phyloP scores from a whole-genome alignment of 768 basidiomycete genomes.

The Leccinum subtestaceum region DNA sequence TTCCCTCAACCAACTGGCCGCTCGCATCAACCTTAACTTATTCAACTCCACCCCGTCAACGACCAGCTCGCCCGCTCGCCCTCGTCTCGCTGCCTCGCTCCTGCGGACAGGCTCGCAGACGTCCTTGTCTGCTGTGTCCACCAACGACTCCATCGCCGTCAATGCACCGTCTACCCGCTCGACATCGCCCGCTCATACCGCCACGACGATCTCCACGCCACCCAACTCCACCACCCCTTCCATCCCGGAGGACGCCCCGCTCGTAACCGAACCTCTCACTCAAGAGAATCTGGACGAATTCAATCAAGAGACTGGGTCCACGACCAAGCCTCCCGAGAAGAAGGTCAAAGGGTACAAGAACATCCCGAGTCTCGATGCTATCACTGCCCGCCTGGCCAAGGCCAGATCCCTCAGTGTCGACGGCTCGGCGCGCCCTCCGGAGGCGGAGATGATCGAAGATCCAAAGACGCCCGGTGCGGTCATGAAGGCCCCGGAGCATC shows the following conservation, averaged over 20 bases:
- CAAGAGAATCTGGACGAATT: conserved; percentile 64
- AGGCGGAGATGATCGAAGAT: conserved; percentile 76
- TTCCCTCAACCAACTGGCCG: conserved; percentile 79
- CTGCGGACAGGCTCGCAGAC: conserved; percentile 60
- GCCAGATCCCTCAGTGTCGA: conserved; percentile 57
- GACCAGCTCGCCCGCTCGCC: conserved; percentile 42
- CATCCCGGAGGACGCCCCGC: conserved; percentile 35
- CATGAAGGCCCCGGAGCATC: conserved; percentile 71
- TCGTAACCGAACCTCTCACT: conserved; percentile 50
- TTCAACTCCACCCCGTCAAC: conserved; percentile 22
- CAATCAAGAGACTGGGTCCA: conserved; percentile 48
- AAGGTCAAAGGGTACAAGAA: conserved; percentile 76
- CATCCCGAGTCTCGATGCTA: conserved; percentile 81
- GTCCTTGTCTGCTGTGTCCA: conserved; percentile 47
- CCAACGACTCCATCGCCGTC: conserved; percentile 62
- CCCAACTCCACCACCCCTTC: conserved; percentile 41
- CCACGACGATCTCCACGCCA: conserved; percentile 41
- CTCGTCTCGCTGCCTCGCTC: conserved; percentile 70
- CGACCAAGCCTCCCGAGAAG: conserved; percentile 30
- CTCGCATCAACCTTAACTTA: conserved; percentile 58
- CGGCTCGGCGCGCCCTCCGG: conserved; percentile 67
- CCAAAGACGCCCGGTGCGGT: conserved; percentile 78
- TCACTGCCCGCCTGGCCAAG: conserved; percentile 76
- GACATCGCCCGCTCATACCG: conserved; percentile 56
- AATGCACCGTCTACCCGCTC: conserved; percentile 67